Conservation (phyloP, 495 filamentous ascomycete genomes). For the Tuber magnatum region DNA sequence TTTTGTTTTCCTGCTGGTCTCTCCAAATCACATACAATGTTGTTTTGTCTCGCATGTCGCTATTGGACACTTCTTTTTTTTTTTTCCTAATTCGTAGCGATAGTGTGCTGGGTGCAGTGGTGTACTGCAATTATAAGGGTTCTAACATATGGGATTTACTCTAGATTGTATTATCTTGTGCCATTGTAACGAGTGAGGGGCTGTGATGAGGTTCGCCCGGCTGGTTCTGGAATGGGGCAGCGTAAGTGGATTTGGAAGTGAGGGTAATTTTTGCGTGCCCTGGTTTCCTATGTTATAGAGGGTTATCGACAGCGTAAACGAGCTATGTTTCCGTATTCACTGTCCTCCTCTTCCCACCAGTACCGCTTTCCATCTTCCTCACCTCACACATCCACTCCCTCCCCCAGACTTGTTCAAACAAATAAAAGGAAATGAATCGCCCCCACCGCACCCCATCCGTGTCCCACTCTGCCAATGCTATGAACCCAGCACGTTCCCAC, state of each 20-base stretch:
- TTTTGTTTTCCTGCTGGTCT: slow-evolving; percentile 1
- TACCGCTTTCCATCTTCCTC: neutral
- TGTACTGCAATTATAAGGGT: neutral
- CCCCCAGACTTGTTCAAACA: neutral
- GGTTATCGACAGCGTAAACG: neutral
- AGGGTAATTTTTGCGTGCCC: neutral
- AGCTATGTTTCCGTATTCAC: neutral
- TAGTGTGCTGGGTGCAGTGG: neutral
- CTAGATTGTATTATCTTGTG: neutral
- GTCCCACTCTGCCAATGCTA: neutral
- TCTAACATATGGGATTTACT: too few species aligned
- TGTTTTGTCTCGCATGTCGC: neutral
- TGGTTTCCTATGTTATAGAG: neutral
- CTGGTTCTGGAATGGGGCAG: neutral
- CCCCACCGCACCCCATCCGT: neutral
- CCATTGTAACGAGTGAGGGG: neutral
- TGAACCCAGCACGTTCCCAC: neutral
- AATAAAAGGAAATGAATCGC: neutral
- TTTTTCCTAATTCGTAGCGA: neutral
- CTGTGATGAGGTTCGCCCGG: neutral
- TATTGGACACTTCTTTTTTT: neutral
- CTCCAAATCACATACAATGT: neutral
- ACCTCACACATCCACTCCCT: neutral
- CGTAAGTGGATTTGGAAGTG: neutral
- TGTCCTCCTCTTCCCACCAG: neutral